These are phyloP conservation scores for Teunomyces pallodes DNA, from an alignment of 805 yeast species.

Conservation along the genomic window DNA sequence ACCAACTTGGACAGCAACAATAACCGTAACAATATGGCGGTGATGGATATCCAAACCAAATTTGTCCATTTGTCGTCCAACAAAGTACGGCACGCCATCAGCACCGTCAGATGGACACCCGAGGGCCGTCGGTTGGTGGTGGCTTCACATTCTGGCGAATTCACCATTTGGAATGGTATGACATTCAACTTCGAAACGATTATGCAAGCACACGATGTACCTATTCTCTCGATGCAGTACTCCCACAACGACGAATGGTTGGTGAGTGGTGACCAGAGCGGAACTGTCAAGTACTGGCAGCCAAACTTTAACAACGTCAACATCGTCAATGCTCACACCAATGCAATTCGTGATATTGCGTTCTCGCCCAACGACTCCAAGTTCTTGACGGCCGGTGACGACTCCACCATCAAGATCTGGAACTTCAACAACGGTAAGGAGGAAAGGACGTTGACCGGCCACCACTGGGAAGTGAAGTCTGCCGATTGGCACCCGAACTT, in stretches of 20 bases:
- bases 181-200: constrained; percentile 94
- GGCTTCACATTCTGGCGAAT: constrained; percentile 91
- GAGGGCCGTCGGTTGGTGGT: constrained; percentile 90
- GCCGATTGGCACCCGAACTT: constrained; percentile 94
- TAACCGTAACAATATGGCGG: constrained; percentile 37
- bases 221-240: constrained; percentile 75
- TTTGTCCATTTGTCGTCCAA: constrained; percentile 89
- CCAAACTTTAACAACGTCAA: constrained; percentile 96
- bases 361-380: constrained; percentile 89
- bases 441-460: constrained; percentile 80
- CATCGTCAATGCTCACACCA: constrained; percentile 68
- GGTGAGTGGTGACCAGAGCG: constrained; percentile 90
- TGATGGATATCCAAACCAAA: constrained; percentile 68
- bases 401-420: constrained; percentile 88
- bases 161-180: constrained; percentile 95
- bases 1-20: constrained; percentile 23
- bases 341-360: constrained; percentile 80
- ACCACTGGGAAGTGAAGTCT: constrained; percentile 98
- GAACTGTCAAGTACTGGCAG: constrained; percentile 93
- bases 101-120: constrained; percentile 93
- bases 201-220: constrained; percentile 97
- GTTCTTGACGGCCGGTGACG: constrained; percentile 94
- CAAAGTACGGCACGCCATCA: constrained; percentile 87
- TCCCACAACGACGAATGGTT: constrained; percentile 94
- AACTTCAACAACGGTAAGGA: constrained; percentile 85